phyloP scores from a whole-genome alignment of 2,329 filamentous ascomycete species.

The Fusarium agapanthi region DNA sequence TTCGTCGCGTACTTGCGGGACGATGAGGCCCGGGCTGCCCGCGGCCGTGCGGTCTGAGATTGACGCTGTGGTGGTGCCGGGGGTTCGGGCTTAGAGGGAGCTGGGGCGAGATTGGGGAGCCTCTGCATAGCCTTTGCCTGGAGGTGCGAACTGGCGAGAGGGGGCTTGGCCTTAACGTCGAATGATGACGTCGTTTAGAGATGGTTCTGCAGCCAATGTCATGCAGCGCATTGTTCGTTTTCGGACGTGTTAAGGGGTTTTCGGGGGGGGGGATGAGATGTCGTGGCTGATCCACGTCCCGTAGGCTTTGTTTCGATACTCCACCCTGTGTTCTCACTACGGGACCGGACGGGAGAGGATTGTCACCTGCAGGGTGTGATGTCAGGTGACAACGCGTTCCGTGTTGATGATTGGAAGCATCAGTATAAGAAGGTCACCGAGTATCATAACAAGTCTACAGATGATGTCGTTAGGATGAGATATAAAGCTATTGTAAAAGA shows the following conservation, averaged over 20 bases:
- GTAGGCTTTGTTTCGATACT: background rate
- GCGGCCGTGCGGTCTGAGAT: background rate
- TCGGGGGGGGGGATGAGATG: background rate
- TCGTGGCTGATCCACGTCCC: background rate
- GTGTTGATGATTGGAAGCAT: background rate
- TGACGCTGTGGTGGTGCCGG: background rate
- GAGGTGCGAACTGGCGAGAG: background rate
- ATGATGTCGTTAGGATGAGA: background rate
- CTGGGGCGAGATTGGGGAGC: slow-evolving; percentile 10
- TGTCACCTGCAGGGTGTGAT: background rate
- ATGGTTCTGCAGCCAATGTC: background rate
- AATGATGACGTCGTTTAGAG: slow-evolving; percentile 19
- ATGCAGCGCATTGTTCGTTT: background rate
- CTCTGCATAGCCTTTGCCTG: background rate
- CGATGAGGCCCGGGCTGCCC: background rate
- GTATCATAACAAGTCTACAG: background rate
- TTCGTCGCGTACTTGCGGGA: slow-evolving; percentile 10
- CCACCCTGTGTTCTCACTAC: background rate
- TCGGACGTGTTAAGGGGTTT: no score
- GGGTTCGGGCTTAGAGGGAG: background rate
- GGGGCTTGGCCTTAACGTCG: background rate
- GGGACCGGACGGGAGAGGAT: background rate
- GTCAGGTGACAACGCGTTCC: slow-evolving; percentile 6
- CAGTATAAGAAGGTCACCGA: background rate
- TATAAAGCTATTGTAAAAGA: background rate